Evolutionary conservation across 2,329 filamentous ascomycete genomes (phyloP).

Genomic region (Trichoderma simmonsii): DNA sequence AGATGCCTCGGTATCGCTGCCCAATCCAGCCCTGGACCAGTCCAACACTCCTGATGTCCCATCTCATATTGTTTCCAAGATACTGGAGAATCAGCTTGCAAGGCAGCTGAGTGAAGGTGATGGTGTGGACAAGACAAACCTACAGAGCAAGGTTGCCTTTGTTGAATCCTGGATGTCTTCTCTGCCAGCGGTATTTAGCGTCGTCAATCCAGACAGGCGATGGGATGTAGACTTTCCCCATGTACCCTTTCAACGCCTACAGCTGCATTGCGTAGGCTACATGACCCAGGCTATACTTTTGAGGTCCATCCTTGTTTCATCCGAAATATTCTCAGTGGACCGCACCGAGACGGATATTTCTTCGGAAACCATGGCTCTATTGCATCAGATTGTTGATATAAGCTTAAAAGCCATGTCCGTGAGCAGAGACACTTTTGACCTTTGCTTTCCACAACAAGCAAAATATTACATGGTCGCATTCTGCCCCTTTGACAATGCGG

Average conservation of each 20-base stretch:
- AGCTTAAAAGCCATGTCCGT: constrained; percentile 9
- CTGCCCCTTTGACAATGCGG: constrained; percentile 9
- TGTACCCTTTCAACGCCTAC: constrained; percentile 6
- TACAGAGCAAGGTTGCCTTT: background rate
- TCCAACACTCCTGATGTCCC: background rate
- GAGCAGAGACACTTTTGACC: constrained; percentile 7
- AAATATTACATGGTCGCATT: constrained; percentile 11
- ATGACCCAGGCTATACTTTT: background rate
- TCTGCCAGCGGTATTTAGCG: background rate
- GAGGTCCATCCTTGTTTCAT: background rate
- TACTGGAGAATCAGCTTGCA: constrained; percentile 8
- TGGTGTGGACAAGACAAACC: background rate
- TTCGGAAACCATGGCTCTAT: background rate
- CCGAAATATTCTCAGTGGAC: background rate
- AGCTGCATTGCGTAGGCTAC: constrained; percentile 1
- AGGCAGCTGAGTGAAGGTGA: background rate
- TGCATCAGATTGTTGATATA: background rate
- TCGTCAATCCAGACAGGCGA: background rate
- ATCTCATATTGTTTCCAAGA: background rate
- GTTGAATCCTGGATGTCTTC: constrained; percentile 7
- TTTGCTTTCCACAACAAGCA: constrained; percentile 5
- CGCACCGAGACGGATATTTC: background rate
- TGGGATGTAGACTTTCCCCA: background rate
- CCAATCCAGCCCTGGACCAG: background rate
- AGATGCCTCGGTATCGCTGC: background rate